A percentile compares a stretch with the other conserved stretches of the same genome.
Conservation (phyloP, 2,329 filamentous ascomycete genomes). For the Pseudogymnoascus sp. region DNA sequence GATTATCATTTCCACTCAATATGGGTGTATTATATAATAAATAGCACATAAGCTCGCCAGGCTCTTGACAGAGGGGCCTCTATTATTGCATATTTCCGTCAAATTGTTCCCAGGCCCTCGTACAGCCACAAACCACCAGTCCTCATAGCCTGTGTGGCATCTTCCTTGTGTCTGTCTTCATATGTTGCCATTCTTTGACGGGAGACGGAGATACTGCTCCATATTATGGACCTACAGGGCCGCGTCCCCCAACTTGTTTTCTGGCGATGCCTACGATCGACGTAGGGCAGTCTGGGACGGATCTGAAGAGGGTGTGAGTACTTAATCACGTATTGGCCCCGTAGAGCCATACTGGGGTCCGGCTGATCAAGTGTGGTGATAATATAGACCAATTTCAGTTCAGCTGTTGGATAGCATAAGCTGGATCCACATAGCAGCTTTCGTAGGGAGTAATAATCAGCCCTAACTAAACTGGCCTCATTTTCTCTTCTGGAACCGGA, state of each 20-base stretch:
- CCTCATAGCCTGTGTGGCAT: not conserved
- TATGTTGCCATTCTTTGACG: not conserved
- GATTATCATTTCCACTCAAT: not conserved
- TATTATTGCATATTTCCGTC: not conserved
- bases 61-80: not conserved
- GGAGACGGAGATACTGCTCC: not conserved
- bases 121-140: not conserved
- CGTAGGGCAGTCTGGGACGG: not conserved
- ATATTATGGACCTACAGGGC: not conserved
- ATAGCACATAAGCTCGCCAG: not conserved
- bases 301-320: not conserved
- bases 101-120: not conserved
- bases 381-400: not conserved
- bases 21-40: not conserved
- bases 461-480: constrained; percentile 1
- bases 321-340: not conserved
- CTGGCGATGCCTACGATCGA: not conserved
- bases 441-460: too few relatives aligned
- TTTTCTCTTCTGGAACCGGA: constrained; percentile 23
- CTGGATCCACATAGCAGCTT: not conserved
- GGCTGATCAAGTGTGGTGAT: not conserved
- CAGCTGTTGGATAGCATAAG: not conserved
- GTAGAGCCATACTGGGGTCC: not conserved
- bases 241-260: not conserved
- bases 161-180: not conserved